Evolutionary conservation across 345 rosid species (phyloP).

Genomic region (Gossypium turneri): DNA sequence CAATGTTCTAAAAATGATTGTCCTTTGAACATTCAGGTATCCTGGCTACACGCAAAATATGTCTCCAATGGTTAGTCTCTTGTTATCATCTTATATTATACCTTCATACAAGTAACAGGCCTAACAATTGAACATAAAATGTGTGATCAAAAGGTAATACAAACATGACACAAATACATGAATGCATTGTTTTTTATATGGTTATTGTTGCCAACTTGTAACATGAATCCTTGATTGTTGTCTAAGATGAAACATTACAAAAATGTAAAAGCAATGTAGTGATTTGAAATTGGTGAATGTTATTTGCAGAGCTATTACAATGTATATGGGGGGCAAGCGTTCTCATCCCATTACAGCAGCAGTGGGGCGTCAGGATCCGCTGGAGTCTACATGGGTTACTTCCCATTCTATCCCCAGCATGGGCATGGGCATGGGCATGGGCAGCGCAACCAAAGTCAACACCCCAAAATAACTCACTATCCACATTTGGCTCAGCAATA

Average conservation of each 20-base stretch:
- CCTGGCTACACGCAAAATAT: not conserved
- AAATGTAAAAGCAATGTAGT: no score
- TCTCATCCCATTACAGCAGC: not conserved
- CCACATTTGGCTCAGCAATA: not conserved
- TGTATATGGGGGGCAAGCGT: slow-evolving; percentile 16
- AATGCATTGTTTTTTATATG: no score
- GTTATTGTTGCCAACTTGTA: no score
- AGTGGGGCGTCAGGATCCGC: not conserved
- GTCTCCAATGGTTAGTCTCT: slow-evolving; percentile 4
- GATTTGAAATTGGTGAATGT: not conserved
- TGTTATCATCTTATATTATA: not conserved
- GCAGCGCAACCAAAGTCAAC: slow-evolving; percentile 4
- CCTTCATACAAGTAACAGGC: not conserved
- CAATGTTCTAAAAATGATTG: not conserved
- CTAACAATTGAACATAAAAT: not conserved
- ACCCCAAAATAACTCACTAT: slow-evolving; percentile 11
- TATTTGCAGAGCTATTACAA: slow-evolving; percentile 12
- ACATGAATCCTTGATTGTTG: no score
- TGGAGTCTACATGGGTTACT: slow-evolving; percentile 1
- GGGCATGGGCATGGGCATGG: not conserved
- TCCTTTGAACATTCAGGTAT: slow-evolving; percentile 1
- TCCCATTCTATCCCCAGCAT: slow-evolving; percentile 10
- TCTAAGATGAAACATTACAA: no score
- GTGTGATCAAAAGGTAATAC: no score
- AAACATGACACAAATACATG: no score